Evolutionary conservation across 352 stramenopile species (phyloP), one percentile per base, ranked within the genome.

Genomic region (Blastocystis hominis): DNA sequence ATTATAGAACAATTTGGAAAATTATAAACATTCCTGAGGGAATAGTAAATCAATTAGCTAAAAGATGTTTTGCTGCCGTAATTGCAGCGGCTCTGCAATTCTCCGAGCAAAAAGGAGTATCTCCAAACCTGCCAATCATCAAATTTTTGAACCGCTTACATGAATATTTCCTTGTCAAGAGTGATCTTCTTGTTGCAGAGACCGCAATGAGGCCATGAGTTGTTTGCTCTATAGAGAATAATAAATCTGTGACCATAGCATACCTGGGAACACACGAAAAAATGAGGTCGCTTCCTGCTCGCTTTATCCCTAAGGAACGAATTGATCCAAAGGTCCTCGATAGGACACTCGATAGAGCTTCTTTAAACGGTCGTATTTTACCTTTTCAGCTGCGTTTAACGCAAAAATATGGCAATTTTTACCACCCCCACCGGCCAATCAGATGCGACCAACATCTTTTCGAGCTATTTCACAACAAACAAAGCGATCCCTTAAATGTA

Each of bases 121-220:
- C 72, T 36, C 72, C 72, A 44, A 84, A 84, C 72, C 72, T 84
- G 68, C 1, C 2, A 46, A 30, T 68, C 38, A 66, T 4, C 3
- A 15, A 13, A 20, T 4, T 5, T n/a, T 20, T 34, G n/a, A 84
- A 10, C 24, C 15, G n/a, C 24, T 2, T 69, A 84, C 72, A 84
- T 84, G 50, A 84, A 84, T 55, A 84, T 84, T 42, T 84, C 72
- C 44, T 68, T 84, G 47, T 84, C 72, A 15, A 84, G 54, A n/a
- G 72, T 84, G 44, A 84, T 84, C 53, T 61, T 56, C 36, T 68
- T 24, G 50, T 84, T 84, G 30, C 72, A 84, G 20, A 84, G 30
- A n/a, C 72, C 72, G 34, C 72, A 84, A 46, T 84, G 72, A 38
- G 72, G 72, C 72, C 72, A 84, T 3, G 47, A 64, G 47, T 53